phyloP scores from a whole-genome alignment of 805 yeast species.

The Lachancea mirantina region DNA sequence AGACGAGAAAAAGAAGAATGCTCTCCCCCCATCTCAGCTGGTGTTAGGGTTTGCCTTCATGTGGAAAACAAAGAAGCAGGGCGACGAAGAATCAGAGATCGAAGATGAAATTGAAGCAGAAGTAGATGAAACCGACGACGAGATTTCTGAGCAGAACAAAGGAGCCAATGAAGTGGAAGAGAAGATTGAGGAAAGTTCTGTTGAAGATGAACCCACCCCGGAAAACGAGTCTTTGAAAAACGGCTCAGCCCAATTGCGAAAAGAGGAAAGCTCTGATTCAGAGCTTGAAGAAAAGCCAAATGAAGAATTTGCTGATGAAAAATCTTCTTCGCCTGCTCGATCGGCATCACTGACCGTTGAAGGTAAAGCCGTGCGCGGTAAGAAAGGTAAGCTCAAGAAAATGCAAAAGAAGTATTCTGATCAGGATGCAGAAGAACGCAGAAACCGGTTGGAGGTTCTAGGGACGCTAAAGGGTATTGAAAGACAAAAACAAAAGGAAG shows the following conservation, averaged over 20 bases:
- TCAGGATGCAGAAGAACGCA: constrained; percentile 86
- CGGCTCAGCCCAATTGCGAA: background rate
- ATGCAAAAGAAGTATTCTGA: constrained; percentile 77
- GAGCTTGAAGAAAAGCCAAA: constrained; percentile 4
- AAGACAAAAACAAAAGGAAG: constrained; percentile 31
- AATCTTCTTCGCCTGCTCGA: too few species aligned
- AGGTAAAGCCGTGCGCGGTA: constrained; percentile 62
- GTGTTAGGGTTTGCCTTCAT: constrained; percentile 85
- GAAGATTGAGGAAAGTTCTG: constrained; percentile 8
- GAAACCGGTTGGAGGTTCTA: constrained; percentile 65
- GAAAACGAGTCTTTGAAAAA: background rate
- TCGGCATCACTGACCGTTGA: too few species aligned
- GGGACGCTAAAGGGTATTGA: constrained; percentile 68
- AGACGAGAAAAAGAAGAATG: constrained; percentile 45
- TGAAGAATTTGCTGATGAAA: constrained; percentile 6
- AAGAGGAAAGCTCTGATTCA: background rate
- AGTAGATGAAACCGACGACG: constrained; percentile 2
- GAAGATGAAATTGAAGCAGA: constrained; percentile 8
- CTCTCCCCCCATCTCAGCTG: constrained; percentile 71
- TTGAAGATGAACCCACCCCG: constrained; percentile 3
- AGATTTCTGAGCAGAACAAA: background rate
- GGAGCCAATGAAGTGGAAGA: constrained; percentile 3
- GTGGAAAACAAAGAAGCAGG: constrained; percentile 54
- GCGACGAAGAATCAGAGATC: constrained; percentile 9
- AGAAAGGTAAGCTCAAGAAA: constrained; percentile 75